These are phyloP conservation scores for Lindgomyces ingoldianus DNA, from an alignment of 495 filamentous ascomycete species.

Conservation along the genomic window DNA sequence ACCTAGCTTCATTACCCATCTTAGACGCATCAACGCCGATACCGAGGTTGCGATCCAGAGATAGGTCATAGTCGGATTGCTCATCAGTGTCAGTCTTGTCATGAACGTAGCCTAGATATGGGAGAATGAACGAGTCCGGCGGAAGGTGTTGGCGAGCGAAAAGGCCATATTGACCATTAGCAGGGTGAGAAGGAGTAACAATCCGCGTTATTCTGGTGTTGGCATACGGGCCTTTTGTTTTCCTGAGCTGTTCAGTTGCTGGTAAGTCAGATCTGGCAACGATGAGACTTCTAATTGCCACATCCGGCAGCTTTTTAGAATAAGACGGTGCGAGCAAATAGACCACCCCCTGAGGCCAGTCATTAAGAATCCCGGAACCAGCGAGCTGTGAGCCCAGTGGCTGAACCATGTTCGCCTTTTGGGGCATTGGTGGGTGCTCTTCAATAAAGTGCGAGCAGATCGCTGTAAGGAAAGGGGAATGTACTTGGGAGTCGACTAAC, in stretches of 20 bases:
- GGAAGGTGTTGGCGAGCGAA: slow-evolving; percentile 61
- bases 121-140: slow-evolving; percentile 60
- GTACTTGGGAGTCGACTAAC: background rate
- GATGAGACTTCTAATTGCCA: slow-evolving; percentile 27
- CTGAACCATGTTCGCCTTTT: background rate
- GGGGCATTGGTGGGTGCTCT: background rate
- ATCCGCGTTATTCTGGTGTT: slow-evolving; percentile 60
- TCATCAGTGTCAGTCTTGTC: slow-evolving; percentile 48
- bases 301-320: slow-evolving; percentile 46
- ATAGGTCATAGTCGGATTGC: slow-evolving; percentile 66
- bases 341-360: slow-evolving; percentile 58
- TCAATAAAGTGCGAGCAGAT: too few relatives aligned
- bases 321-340: slow-evolving; percentile 57
- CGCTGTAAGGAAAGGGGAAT: too few relatives aligned
- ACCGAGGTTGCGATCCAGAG: slow-evolving; percentile 57
- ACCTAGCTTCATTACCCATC: slow-evolving; percentile 68
- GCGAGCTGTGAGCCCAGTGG: background rate
- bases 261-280: slow-evolving; percentile 41
- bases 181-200: slow-evolving; percentile 57
- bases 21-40: slow-evolving; percentile 65
- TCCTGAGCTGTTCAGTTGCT: background rate
- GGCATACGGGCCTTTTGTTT: slow-evolving; percentile 46
- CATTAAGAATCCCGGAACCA: slow-evolving; percentile 45
- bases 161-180: slow-evolving; percentile 63
- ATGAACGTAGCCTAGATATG: slow-evolving; percentile 68